phyloP scores from a whole-genome alignment of 2,329 filamentous ascomycete genomes.

The Fusarium pseudocircinatum region DNA sequence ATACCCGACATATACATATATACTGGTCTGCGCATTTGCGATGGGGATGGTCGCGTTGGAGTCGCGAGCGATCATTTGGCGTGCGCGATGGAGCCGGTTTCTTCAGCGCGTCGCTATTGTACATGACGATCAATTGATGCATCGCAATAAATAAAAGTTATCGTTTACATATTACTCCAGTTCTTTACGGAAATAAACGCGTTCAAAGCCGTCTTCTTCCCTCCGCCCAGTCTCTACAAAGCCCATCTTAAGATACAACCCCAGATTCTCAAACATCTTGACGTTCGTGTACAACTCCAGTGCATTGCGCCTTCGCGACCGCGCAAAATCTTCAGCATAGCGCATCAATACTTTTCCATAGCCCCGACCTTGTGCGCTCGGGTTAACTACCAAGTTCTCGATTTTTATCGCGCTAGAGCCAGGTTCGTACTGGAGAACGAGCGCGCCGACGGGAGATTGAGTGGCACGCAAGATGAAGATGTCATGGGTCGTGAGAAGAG shows the following conservation, averaged over 20 bases:
- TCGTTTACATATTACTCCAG: slow-evolving; percentile 41
- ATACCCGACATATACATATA: background rate
- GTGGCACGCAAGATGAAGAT: slow-evolving; percentile 39
- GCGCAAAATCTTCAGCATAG: slow-evolving; percentile 44
- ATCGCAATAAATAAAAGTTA: background rate
- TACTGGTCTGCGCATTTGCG: background rate
- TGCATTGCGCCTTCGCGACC: slow-evolving; percentile 30
- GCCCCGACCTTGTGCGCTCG: slow-evolving; percentile 45
- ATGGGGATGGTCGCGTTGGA: background rate
- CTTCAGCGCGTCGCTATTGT: background rate
- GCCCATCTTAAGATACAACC: slow-evolving; percentile 44
- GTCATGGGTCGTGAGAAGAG: slow-evolving; percentile 41
- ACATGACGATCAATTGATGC: background rate
- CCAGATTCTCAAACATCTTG: slow-evolving; percentile 49
- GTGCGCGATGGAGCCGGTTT: background rate
- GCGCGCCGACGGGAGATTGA: slow-evolving; percentile 41
- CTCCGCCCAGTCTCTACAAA: slow-evolving; percentile 46
- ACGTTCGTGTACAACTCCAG: slow-evolving; percentile 48
- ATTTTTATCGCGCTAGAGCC: slow-evolving; percentile 32
- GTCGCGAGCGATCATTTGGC: background rate
- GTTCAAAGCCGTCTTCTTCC: slow-evolving; percentile 46
- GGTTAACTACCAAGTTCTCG: slow-evolving; percentile 45
- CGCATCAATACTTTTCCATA: slow-evolving; percentile 47
- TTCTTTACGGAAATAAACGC: slow-evolving; percentile 49
- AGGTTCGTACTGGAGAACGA: slow-evolving; percentile 36